Evolutionary conservation across 2,329 filamentous ascomycete species (phyloP), one percentile per base, ranked within the genome.

Genomic region (Penicillium sp.): DNA sequence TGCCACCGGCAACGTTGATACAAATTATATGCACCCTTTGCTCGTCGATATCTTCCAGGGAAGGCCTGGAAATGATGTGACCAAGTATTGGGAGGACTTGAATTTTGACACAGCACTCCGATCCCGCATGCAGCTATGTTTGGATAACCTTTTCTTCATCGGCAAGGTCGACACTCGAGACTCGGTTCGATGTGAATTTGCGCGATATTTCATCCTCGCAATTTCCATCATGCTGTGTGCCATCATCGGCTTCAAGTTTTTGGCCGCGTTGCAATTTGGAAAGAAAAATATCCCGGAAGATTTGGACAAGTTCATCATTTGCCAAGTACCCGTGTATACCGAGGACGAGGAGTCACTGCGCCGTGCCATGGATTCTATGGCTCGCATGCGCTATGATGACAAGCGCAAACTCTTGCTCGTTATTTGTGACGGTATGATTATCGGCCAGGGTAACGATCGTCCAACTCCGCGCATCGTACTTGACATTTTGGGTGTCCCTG

Each of bases 271-370:
- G 55, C 94, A 99, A 69, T 99, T 99, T 67, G 88, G 90, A 41
- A 86, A 82, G 64, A 96, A 96, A 78, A 97, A 90, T 60, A 78
- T 93, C 35, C 95, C 94, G 0, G 94, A 99, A 75, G 94, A 97
- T 69, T 84, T 99, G 29, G 94, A 99, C 76, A 99, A 99, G 72
- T 99, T 99, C 71, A 82, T 99, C 71, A 97, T 99, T 75, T 96
- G 91, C 70, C 95, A 97, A 74, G 93, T 99, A 56, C 94, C 94
- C 0, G 94, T 91, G 1, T 99, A 99, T 68, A 99, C 94, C 0
- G 94, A 99, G 78, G 94, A 97, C 70, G 95, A 99, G 73, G 95
- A 99, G 0, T 97, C 93, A 34, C 81, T 99, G 26, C 91, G 94
- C 51, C 92, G 93, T 80, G 94, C 94, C 55, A 96, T 99, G 65